A percentile compares a stretch with the other conserved stretches of the same genome.
phyloP scores from a whole-genome alignment of 768 basidiomycete species.

The Lactifluus echinatus region DNA sequence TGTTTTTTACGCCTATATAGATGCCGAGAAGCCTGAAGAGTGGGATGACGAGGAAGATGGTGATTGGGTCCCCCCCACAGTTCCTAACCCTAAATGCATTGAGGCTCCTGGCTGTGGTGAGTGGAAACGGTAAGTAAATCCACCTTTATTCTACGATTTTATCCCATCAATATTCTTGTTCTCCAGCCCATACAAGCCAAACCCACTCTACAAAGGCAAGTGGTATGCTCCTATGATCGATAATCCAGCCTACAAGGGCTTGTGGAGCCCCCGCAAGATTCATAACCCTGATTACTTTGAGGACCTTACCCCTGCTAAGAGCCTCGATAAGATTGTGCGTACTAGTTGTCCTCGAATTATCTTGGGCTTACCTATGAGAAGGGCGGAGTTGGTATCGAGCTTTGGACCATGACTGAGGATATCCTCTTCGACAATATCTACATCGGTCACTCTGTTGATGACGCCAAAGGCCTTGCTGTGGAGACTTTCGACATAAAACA shows the following conservation, averaged over 20 bases:
- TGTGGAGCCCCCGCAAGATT: conserved; percentile 89
- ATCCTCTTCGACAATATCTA: conserved; percentile 93
- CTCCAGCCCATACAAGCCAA: conserved; percentile 70
- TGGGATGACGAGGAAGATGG: conserved; percentile 99
- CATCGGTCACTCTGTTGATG: conserved; percentile 79
- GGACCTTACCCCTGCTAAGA: conserved; percentile 74
- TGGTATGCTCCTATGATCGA: conserved; percentile 93
- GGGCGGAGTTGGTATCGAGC: conserved; percentile 94
- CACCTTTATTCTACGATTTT: neutral
- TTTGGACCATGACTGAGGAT: conserved; percentile 99
- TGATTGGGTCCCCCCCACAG: conserved; percentile 90
- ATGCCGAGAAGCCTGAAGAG: conserved; percentile 93
- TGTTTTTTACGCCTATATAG: conserved; percentile 28
- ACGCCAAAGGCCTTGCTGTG: conserved; percentile 72
- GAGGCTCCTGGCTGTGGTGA: conserved; percentile 91
- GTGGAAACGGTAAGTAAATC: conserved; percentile 65
- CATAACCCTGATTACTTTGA: conserved; percentile 87
- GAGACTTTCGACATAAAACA: conserved; percentile 94
- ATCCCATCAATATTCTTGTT: neutral
- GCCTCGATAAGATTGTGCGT: conserved; percentile 76
- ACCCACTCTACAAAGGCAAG: conserved; percentile 96
- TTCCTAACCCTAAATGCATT: conserved; percentile 85
- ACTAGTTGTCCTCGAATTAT: neutral
- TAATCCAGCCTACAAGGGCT: conserved; percentile 96
- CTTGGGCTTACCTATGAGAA: conserved; percentile 24